Evolutionary conservation across 352 stramenopile species (phyloP).

Genomic region (Globisporangium canariense): DNA sequence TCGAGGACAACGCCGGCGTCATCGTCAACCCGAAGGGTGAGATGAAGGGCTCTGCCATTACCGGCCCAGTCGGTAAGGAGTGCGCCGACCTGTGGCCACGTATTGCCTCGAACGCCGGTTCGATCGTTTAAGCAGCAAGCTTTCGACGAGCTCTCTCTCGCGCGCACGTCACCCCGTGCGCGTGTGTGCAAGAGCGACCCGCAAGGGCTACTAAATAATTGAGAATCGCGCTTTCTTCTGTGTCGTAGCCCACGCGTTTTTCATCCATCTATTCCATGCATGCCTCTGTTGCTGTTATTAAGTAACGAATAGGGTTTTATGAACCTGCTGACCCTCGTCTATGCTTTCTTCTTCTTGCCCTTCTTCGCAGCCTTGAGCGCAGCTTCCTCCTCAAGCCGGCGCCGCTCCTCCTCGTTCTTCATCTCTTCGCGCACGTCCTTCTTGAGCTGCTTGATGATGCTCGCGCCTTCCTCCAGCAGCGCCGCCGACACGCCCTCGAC

Average conservation of each 20-base stretch:
- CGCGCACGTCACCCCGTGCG: not conserved
- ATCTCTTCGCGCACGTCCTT: constrained; percentile 78
- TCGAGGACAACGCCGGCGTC: constrained; percentile 99
- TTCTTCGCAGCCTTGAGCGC: constrained; percentile 78
- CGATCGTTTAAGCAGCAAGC: constrained; percentile 95
- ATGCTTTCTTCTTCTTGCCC: constrained; percentile 74
- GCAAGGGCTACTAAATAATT: constrained; percentile 16
- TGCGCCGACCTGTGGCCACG: constrained; percentile 99
- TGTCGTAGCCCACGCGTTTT: constrained; percentile 9
- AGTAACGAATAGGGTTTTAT: not conserved
- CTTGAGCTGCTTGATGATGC: constrained; percentile 72
- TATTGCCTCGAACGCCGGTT: constrained; percentile 99
- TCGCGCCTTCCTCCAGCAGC: constrained; percentile 58
- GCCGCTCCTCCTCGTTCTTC: constrained; percentile 74
- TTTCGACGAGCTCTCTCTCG: constrained; percentile 1
- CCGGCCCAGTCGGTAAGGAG: constrained; percentile 99
- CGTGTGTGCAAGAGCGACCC: not conserved
- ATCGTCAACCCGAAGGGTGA: constrained; percentile 99
- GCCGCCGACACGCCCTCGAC: constrained; percentile 48
- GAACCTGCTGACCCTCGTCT: constrained; percentile 6
- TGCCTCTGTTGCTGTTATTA: too few relatives aligned
- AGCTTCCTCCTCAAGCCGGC: constrained; percentile 64
- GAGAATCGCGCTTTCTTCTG: constrained; percentile 27
- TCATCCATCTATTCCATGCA: not conserved
- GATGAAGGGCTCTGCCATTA: constrained; percentile 99